phyloP scores from a whole-genome alignment of 306 rosid species.

The Sindora glabra region DNA sequence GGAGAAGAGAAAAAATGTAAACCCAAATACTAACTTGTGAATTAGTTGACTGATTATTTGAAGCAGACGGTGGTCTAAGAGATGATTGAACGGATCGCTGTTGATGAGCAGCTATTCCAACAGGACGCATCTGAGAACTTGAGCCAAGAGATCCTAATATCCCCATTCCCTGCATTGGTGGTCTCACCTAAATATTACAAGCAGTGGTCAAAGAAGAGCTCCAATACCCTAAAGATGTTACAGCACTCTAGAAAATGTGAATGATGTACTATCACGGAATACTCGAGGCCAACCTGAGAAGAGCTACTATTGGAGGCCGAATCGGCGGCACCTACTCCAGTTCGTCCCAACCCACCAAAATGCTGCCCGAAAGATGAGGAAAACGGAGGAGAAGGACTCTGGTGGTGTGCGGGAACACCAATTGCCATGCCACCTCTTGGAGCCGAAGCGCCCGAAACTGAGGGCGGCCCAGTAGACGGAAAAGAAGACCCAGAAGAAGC shows the following conservation, averaged over 20 bases:
- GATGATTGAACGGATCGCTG: constrained; percentile 73
- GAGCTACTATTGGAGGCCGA: constrained; percentile 39
- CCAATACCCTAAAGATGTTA: neutral
- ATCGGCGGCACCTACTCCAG: constrained; percentile 41
- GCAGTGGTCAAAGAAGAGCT: neutral
- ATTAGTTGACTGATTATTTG: constrained; percentile 43
- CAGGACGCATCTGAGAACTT: constrained; percentile 65
- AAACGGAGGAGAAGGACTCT: constrained; percentile 51
- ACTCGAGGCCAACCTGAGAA: constrained; percentile 42
- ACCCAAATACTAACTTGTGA: constrained; percentile 66
- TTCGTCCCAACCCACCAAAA: constrained; percentile 69
- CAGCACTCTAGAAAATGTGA: neutral
- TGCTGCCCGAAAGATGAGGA: constrained; percentile 71
- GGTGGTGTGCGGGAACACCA: constrained; percentile 82
- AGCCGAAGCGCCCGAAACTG: constrained; percentile 25
- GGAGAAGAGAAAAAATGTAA: neutral
- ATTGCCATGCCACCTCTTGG: constrained; percentile 66
- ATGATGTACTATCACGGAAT: neutral
- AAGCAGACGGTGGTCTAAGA: constrained; percentile 57
- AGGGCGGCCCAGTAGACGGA: constrained; percentile 24
- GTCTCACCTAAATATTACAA: constrained; percentile 45
- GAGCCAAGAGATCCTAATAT: constrained; percentile 72
- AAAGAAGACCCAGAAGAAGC: constrained; percentile 29
- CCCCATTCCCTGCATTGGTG: constrained; percentile 70
- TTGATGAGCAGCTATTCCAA: constrained; percentile 49